Evolutionary conservation across 164 flowering plant species (phyloP), one percentile per base, ranked within the genome.

Genomic region (Piper betle): DNA sequence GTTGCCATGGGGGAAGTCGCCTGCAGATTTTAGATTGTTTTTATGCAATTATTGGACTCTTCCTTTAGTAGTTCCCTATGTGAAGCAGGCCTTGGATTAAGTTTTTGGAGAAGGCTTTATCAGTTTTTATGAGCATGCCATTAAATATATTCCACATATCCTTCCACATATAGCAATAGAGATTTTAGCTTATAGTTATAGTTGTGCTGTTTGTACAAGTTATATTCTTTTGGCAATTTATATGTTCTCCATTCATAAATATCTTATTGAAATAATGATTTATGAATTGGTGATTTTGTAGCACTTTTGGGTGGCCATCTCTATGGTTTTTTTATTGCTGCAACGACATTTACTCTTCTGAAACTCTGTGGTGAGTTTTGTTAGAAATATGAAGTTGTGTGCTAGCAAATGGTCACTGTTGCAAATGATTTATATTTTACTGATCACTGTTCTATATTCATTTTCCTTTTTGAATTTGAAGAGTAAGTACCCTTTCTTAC

Each of bases 231-330:
- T 2, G 13, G 33, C 42, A 18, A 39, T 57, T 53, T 9, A 57
- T 61, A 11, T 52, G 12, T 52, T 59, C 37, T 11, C 53, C 33
- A 11, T 18, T 40, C 39, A 59, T 33, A 41, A 20, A 58, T 62
- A n/a, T 39, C 39, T 63, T 57, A 16, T 53, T 57, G 42, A 16
- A 59, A 41, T 67, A 33, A 50, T 55, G 16, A 58, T 57, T 55
- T 55, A 20, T 20, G 33, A 20, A 15, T 55, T 37, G 16, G 6
- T 20, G 16, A 60, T 3, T 73, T 66, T 67, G 41, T 59, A 84
- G 90, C 87, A 84, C 66, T 81, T 84, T 58, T 82, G 87, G 90
- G 82, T 84, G 59, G 82, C 87, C 37, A 79, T 84, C 68, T 84
- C 90, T 60, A 82, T 82, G 87, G 78, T 84, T 84, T 84, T 78